These are phyloP conservation scores for Sclerotinia subarctica DNA, from an alignment of 2,329 filamentous ascomycete species.

Conservation along the genomic window DNA sequence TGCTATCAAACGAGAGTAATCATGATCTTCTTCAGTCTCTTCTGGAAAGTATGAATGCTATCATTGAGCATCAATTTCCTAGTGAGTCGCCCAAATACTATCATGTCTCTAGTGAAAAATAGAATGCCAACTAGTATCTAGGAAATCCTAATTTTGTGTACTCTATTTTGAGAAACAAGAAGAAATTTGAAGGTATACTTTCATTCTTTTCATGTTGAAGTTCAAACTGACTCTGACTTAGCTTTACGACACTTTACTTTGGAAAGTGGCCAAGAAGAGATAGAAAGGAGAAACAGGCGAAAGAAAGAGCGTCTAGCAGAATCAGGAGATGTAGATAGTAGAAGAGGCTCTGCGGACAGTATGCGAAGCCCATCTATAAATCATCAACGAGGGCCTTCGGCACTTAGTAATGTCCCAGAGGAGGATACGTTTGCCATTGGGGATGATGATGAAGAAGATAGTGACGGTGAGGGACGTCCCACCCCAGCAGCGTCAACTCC, in stretches of 20 bases:
- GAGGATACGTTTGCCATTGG: conserved; percentile 89
- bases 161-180: conserved; percentile 73
- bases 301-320: conserved; percentile 61
- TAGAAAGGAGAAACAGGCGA: conserved; percentile 72
- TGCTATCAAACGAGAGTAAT: conserved; percentile 89
- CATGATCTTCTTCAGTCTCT: conserved; percentile 76
- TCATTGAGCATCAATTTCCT: conserved; percentile 82
- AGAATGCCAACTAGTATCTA: conserved; percentile 9
- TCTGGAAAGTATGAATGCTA: conserved; percentile 83
- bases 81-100: conserved; percentile 49
- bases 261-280: conserved; percentile 87
- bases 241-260: conserved; percentile 83
- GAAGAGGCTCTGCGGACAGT: conserved; percentile 65
- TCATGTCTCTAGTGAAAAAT: neutral
- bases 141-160: conserved; percentile 81
- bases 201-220: conserved; percentile 17
- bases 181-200: conserved; percentile 64
- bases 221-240: conserved; percentile 18
- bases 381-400: conserved; percentile 51
- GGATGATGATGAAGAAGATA: conserved; percentile 66
- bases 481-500: conserved; percentile 63
- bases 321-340: conserved; percentile 44
- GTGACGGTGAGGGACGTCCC: conserved; percentile 48
- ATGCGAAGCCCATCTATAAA: conserved; percentile 57
- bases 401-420: conserved; percentile 67